Percentiles rank a stretch among this genome's conserved stretches.
Evolutionary conservation across 2,329 filamentous ascomycete genomes (phyloP).

Genomic region (Aspergillus sp.): DNA sequence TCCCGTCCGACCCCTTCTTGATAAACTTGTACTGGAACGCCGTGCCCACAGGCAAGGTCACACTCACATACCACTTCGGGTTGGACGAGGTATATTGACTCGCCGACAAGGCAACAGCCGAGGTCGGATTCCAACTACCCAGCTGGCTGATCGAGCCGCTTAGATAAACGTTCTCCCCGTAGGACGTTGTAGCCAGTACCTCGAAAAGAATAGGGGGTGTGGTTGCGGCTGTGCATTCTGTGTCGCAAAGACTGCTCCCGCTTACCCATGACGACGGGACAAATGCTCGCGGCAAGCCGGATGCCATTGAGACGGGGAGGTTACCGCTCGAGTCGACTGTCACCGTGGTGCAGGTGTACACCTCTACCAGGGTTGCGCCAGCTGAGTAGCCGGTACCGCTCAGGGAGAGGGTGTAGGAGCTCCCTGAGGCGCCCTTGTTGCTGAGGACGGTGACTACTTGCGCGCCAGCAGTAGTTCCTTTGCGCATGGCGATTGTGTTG

Average conservation of each 20-base stretch:
- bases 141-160: conserved; percentile 59
- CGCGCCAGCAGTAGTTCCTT: conserved; percentile 36
- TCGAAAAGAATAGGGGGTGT: not conserved
- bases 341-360: conserved; percentile 39
- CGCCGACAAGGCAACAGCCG: conserved; percentile 58
- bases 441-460: conserved; percentile 44
- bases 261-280: too few relatives aligned
- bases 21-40: conserved; percentile 68
- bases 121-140: conserved; percentile 59
- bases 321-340: conserved; percentile 44
- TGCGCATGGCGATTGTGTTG: conserved; percentile 45
- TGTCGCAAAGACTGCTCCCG: not conserved
- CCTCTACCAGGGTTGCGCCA: conserved; percentile 24
- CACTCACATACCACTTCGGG: conserved; percentile 59
- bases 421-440: conserved; percentile 34
- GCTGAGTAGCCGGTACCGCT: conserved; percentile 22
- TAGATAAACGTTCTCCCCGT: conserved; percentile 65
- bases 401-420: conserved; percentile 24
- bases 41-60: conserved; percentile 55
- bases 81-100: conserved; percentile 57
- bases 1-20: conserved; percentile 53
- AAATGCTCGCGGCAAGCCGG: conserved; percentile 38
- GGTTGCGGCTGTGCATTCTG: not conserved
- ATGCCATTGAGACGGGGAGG: conserved; percentile 42
- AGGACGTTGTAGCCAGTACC: conserved; percentile 45